Evolutionary conservation across 352 stramenopile species (phyloP).

Genomic region (Peronospora farinosa): DNA sequence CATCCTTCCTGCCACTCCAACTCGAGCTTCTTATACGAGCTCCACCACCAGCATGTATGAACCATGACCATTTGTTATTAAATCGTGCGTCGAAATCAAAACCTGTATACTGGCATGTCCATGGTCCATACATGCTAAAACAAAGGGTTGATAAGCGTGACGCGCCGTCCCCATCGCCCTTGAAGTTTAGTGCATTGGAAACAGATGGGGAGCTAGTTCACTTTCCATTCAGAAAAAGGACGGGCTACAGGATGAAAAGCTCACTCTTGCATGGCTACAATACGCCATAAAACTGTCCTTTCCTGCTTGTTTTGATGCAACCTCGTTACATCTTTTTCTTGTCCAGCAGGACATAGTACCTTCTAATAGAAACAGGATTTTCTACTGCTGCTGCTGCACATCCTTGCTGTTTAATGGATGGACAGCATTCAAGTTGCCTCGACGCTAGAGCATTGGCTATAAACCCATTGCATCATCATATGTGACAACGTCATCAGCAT

Average conservation of each 20-base stretch:
- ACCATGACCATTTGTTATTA: slow-evolving; percentile 5
- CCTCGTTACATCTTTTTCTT: no score
- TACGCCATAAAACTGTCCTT: no score
- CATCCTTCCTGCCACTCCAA: slow-evolving; percentile 53
- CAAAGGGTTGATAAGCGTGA: slow-evolving; percentile 3
- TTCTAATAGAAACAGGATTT: no score
- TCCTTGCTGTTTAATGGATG: no score
- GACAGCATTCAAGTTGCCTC: no score
- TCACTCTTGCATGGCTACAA: not conserved
- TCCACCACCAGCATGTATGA: slow-evolving; percentile 55
- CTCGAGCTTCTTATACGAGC: slow-evolving; percentile 53
- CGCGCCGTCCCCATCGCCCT: slow-evolving; percentile 1
- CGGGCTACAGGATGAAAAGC: not conserved
- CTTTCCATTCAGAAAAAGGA: not conserved
- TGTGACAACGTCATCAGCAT: no score
- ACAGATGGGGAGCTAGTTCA: slow-evolving; percentile 2
- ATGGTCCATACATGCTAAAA: slow-evolving; percentile 7
- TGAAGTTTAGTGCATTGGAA: not conserved
- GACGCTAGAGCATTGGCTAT: no score
- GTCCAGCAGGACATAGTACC: no score
- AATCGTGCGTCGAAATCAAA: slow-evolving; percentile 8
- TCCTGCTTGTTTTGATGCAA: no score
- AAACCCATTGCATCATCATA: no score
- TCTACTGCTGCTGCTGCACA: no score
- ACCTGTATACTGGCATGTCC: slow-evolving; percentile 3